Evolutionary conservation across 2,329 filamentous ascomycete species (phyloP), one percentile per base, ranked within the genome.

Genomic region (Nothophaeocryptopus gaeumannii): DNA sequence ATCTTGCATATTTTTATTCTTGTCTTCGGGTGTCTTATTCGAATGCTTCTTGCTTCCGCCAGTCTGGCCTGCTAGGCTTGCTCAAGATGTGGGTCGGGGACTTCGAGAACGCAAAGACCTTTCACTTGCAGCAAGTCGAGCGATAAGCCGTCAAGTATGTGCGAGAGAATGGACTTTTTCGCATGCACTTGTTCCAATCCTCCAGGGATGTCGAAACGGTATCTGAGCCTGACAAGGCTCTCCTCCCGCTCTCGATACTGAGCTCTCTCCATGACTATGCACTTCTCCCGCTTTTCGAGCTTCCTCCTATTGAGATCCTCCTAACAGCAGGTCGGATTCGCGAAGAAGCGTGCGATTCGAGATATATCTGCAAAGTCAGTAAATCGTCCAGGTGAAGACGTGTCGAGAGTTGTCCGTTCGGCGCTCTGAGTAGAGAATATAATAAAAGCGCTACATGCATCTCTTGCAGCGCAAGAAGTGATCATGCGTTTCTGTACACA

Each of bases 341-440:
- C 12, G 11, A 20, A 30, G n/a, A 5, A 13, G 14, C 31, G 30
- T 12, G 32, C 14, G 11, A 35, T 33, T 15, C 26, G n/a, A n/a
- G 13, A 34, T 33, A 20, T 16, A 9, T 7, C 11, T 20, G 15
- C 13, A 15, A 7, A 26, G 20, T 26, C 20, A 26, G 20, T 26
- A 26, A 26, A 26, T 7, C 20, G 20, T 26, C 3, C 20, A 3
- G 29, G 36, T 8, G 15, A 16, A 34, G 31, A 12, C 12, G 10
- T 16, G 47, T 26, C 31, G 31, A 44, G 26, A 14, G 34, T 14
- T 15, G n/a, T n/a, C 32, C 7, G 10, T 29, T 36, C 37, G n/a
- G 37, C 26, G n/a, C 47, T 47, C 31, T 45, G 54, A 58, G 56
- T 44, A 55, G 56, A 58, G 56, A 55, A 47, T 56, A 56, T 58